phyloP scores from a whole-genome alignment of 2,329 filamentous ascomycete species.

The Aspergillus niger region DNA sequence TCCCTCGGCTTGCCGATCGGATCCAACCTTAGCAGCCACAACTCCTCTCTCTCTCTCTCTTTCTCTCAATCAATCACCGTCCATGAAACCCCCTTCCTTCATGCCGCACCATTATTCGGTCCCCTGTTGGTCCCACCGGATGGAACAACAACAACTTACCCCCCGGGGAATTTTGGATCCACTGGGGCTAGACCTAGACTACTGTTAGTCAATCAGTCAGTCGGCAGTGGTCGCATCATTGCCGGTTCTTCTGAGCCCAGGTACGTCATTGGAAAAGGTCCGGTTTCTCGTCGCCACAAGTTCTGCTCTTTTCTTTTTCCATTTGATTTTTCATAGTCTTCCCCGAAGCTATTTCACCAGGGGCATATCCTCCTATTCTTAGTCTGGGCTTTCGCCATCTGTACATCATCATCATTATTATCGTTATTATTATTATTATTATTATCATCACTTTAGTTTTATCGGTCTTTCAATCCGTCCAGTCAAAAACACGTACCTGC shows the following conservation, averaged over 20 bases:
- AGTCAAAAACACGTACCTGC: background rate
- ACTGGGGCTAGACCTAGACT: background rate
- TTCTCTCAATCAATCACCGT: background rate
- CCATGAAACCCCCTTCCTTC: background rate
- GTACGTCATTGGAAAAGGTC: conserved; percentile 4
- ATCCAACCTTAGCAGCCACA: background rate
- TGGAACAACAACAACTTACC: background rate
- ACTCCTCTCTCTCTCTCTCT: background rate
- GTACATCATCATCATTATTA: background rate
- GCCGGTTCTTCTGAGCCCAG: background rate
- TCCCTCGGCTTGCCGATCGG: conserved; percentile 5
- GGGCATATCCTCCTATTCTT: background rate
- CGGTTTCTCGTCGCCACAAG: conserved; percentile 2
- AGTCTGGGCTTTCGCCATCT: background rate
- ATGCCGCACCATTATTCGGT: background rate
- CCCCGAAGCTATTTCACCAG: conserved; percentile 1
- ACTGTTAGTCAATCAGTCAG: background rate
- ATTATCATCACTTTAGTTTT: background rate
- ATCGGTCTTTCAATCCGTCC: background rate
- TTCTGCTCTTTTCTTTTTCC: background rate
- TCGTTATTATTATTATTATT: background rate
- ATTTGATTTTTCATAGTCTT: background rate
- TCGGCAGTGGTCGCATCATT: background rate
- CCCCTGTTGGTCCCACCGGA: no score
- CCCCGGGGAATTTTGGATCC: conserved; percentile 1